Evolutionary conservation across 495 filamentous ascomycete genomes (phyloP).

Genomic region (Penicillium malachiteum): DNA sequence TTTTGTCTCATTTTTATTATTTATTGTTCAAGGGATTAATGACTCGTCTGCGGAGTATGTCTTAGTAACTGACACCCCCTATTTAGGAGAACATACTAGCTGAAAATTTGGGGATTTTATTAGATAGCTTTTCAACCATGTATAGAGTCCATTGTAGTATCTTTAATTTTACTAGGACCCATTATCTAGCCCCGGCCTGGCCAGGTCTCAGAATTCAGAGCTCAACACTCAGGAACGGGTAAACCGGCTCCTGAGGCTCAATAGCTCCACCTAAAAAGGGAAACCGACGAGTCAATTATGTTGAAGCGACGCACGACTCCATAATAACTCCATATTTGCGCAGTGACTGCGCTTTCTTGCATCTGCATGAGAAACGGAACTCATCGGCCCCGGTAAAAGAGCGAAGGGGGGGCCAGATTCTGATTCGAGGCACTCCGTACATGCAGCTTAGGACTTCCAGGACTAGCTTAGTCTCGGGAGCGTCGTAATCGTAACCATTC

Average conservation of each 20-base stretch:
- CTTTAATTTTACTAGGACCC: no score
- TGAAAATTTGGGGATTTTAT: no score
- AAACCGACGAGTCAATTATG: conserved; percentile 5
- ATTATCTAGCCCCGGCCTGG: background rate
- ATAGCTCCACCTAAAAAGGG: conserved; percentile 4
- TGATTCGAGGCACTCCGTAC: conserved; percentile 1
- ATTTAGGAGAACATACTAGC: no score
- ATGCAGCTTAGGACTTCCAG: conserved; percentile 18
- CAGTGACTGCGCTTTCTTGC: background rate
- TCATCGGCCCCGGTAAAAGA: background rate
- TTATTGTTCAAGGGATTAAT: no score
- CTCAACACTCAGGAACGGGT: conserved; percentile 6
- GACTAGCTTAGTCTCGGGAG: conserved; percentile 21
- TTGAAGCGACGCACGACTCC: conserved; percentile 3
- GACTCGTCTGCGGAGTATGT: no score
- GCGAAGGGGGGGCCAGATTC: background rate
- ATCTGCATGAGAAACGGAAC: conserved; percentile 8
- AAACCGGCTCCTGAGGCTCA: conserved; percentile 22
- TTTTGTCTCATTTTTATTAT: no score
- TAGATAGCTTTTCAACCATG: no score
- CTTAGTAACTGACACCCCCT: no score
- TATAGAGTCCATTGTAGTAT: no score
- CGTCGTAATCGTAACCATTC: conserved; percentile 20
- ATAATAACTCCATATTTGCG: background rate
- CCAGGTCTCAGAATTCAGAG: background rate